Evolutionary conservation across 495 filamentous ascomycete species (phyloP).

Genomic region (Penicillium odoratum): DNA sequence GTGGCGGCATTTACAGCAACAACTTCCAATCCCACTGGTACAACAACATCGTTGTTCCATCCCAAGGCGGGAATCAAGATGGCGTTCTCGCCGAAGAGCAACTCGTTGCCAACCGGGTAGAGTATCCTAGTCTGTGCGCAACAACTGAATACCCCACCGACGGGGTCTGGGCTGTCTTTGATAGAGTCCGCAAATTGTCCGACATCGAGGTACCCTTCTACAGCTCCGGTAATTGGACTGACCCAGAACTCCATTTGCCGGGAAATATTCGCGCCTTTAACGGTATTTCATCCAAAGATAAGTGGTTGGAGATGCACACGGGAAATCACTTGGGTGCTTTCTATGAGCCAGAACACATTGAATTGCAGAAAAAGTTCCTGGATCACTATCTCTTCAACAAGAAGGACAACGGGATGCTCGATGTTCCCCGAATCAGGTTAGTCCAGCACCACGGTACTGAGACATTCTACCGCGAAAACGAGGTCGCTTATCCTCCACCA

Average conservation of each 20-base stretch:
- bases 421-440: background rate
- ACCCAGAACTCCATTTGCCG: constrained; percentile 1
- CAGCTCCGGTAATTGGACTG: background rate
- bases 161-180: constrained; percentile 2
- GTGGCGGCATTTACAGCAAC: constrained; percentile 58
- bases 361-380: background rate
- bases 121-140: background rate
- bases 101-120: background rate
- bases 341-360: background rate
- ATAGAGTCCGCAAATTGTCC: background rate
- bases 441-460: background rate
- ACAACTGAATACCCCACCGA: constrained; percentile 1
- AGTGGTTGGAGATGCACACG: constrained; percentile 2
- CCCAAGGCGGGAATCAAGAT: constrained; percentile 52
- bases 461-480: constrained; percentile 1
- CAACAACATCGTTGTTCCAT: constrained; percentile 52
- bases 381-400: background rate
- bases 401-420: background rate
- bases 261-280: constrained; percentile 4
- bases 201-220: constrained; percentile 6
- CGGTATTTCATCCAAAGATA: background rate
- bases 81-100: background rate
- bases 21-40: constrained; percentile 57
- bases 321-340: background rate
- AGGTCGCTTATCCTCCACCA: background rate